A percentile compares a stretch with the other conserved stretches of the same genome.
Evolutionary conservation across 2,329 filamentous ascomycete genomes (phyloP).

Genomic region (Penicillium brasilianum): DNA sequence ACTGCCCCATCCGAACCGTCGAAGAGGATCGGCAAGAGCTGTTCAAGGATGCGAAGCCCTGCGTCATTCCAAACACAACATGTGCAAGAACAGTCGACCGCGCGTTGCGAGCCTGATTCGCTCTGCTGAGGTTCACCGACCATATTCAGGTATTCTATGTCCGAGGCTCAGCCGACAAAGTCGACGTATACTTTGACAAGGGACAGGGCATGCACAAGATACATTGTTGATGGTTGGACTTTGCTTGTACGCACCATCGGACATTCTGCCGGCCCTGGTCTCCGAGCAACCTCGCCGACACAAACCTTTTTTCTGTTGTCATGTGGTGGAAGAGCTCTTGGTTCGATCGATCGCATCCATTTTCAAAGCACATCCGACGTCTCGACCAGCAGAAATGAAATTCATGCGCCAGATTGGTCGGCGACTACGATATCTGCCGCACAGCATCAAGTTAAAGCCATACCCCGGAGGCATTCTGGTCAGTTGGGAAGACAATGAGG

Average conservation of each 20-base stretch:
- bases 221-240: not conserved
- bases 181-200: not conserved
- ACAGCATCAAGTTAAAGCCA: not conserved
- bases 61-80: not conserved
- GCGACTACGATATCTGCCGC: not conserved
- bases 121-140: conserved; percentile 1
- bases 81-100: not conserved
- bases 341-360: not conserved
- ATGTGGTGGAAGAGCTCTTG: conserved; percentile 2
- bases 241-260: not conserved
- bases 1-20: not conserved
- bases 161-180: not conserved
- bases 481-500: not conserved
- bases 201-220: not conserved
- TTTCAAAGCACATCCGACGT: not conserved
- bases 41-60: not conserved
- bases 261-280: not conserved
- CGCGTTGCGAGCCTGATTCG: not conserved
- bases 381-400: not conserved
- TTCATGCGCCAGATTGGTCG: not conserved
- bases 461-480: not conserved
- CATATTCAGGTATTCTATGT: conserved; percentile 4
- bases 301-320: not conserved
- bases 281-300: not conserved
- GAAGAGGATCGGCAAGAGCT: not conserved